phyloP scores from a whole-genome alignment of 2,329 filamentous ascomycete species.

The Ceratocystis cubensis region DNA sequence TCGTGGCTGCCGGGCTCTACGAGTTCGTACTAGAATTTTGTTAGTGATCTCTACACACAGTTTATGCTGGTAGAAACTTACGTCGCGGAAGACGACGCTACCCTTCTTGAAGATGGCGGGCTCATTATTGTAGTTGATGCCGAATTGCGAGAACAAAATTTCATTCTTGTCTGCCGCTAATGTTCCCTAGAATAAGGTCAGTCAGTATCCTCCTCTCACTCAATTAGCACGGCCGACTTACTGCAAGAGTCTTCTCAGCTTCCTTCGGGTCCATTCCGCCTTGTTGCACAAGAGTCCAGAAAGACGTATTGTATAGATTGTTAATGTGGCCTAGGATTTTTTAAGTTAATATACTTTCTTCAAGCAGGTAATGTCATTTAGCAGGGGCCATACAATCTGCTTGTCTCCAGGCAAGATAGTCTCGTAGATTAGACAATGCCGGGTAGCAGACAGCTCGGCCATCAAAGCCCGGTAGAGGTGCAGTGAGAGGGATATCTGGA shows the following conservation, averaged over 20 bases:
- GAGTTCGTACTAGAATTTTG: conserved; percentile 48
- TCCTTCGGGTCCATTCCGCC: conserved; percentile 64
- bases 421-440: conserved; percentile 64
- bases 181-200: conserved; percentile 48
- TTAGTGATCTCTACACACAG: neutral
- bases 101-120: conserved; percentile 86
- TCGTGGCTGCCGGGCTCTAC: conserved; percentile 45
- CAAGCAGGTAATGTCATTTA: neutral
- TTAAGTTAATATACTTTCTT: conserved; percentile 21
- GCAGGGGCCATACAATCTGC: conserved; percentile 64
- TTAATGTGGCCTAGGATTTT: conserved; percentile 69
- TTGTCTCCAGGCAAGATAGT: conserved; percentile 96
- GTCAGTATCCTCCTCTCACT: conserved; percentile 22
- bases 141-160: conserved; percentile 77
- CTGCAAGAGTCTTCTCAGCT: conserved; percentile 69
- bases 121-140: conserved; percentile 97
- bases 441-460: conserved; percentile 86
- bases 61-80: conserved; percentile 30
- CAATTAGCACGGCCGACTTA: conserved; percentile 28
- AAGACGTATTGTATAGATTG: conserved; percentile 95
- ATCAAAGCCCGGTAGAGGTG: conserved; percentile 80
- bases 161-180: conserved; percentile 86
- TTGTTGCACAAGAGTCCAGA: conserved; percentile 75
- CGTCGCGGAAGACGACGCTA: conserved; percentile 75
- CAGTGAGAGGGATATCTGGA: conserved; percentile 53